Conservation (phyloP, 2,329 filamentous ascomycete species). For the Lizonia empirigonia region DNA sequence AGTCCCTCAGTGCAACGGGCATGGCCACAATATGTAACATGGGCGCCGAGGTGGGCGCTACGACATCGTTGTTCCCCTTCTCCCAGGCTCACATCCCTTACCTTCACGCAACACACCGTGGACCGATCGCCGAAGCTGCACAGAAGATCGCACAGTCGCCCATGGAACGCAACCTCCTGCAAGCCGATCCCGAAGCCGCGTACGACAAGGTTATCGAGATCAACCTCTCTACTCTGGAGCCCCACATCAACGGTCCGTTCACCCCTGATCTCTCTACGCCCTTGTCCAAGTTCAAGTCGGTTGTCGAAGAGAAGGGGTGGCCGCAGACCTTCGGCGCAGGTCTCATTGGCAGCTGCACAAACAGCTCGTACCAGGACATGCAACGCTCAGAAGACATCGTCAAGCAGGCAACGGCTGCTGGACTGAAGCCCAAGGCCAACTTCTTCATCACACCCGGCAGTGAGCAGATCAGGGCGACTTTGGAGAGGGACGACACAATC, state of each 20-base stretch:
- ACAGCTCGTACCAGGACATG: conserved; percentile 99
- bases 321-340: conserved; percentile 89
- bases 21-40: conserved; percentile 94
- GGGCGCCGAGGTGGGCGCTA: conserved; percentile 89
- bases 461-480: conserved; percentile 93
- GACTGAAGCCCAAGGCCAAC: conserved; percentile 83
- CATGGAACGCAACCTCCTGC: conserved; percentile 68
- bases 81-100: conserved; percentile 84
- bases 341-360: conserved; percentile 96
- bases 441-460: conserved; percentile 97
- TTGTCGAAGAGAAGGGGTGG: conserved; percentile 85
- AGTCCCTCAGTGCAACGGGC: conserved; percentile 87
- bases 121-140: conserved; percentile 70
- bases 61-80: conserved; percentile 93
- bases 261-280: conserved; percentile 95
- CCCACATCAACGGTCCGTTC: conserved; percentile 95
- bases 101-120: conserved; percentile 80
- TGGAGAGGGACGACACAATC: conserved; percentile 87
- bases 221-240: conserved; percentile 86
- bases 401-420: conserved; percentile 87
- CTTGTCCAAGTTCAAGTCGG: conserved; percentile 84
- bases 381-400: conserved; percentile 91
- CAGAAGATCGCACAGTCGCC: conserved; percentile 64
- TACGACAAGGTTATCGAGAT: conserved; percentile 94
- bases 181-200: conserved; percentile 78